These are phyloP conservation scores for Juncus effusus DNA, from an alignment of 176 grass and related monocot species.

Conservation along the genomic window DNA sequence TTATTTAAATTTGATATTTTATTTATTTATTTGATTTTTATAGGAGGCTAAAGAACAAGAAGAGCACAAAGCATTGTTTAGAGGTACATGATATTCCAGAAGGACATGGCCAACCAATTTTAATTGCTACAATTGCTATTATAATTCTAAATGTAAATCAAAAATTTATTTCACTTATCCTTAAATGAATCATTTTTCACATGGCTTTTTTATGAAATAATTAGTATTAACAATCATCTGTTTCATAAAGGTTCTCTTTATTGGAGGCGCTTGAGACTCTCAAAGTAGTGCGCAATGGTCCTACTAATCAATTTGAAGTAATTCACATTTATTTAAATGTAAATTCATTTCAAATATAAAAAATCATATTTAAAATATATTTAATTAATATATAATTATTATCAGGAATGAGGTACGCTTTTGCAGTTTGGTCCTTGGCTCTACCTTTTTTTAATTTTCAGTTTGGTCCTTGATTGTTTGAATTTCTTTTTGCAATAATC, in stretches of 20 bases:
- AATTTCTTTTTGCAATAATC: constrained; percentile 41
- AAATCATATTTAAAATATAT: constrained; percentile 11
- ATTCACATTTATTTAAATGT: constrained; percentile 12
- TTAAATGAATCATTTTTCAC: neutral
- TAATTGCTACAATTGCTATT: constrained; percentile 80
- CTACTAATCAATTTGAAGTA: constrained; percentile 47
- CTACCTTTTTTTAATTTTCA: neutral
- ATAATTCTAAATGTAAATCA: constrained; percentile 71
- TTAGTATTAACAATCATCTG: neutral
- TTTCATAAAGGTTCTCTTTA: constrained; percentile 58
- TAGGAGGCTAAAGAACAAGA: too few species aligned
- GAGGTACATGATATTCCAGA: constrained; percentile 88
- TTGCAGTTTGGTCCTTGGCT: neutral
- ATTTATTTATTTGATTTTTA: too few species aligned
- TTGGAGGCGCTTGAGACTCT: constrained; percentile 82
- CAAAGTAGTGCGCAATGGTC: constrained; percentile 62
- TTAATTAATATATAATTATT: neutral
- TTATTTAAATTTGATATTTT: too few species aligned
- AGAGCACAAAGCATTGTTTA: too few species aligned
- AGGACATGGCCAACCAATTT: constrained; percentile 81
- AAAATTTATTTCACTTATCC: neutral
- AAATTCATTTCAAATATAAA: neutral
- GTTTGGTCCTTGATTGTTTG: neutral
- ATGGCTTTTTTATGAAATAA: neutral
- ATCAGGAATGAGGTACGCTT: constrained; percentile 51